Evolutionary conservation across 306 rosid species (phyloP), one percentile per base, ranked within the genome.

Genomic region (Quercus berberidifolia): DNA sequence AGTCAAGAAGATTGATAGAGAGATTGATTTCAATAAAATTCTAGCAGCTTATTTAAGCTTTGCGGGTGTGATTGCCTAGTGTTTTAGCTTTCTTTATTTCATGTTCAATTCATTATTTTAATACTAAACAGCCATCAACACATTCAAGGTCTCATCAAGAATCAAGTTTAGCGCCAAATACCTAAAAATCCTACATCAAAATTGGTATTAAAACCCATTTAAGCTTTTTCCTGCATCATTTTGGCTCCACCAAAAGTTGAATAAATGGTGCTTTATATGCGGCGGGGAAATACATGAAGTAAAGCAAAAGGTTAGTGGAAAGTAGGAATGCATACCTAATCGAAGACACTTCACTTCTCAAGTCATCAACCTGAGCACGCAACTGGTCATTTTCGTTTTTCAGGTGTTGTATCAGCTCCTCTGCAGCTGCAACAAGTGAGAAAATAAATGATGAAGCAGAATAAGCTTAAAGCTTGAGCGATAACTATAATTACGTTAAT

Each of bases 381-480:
- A 95, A 76, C 81, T 80, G 69, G 59, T 90, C 92, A 58, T 89
- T 93, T 82, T 95, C 91, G 12, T 26, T 83, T 79, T 64, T 86
- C 71, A 91, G 84, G 83, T 95, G 92, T 67, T 93, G 88, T 35
- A 91, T 89, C 78, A 86, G 79, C 78, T 90, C 92, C 81, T 95
- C 98, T 3, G 94, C 89, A 74, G 88, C 99, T 95, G 94, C 38
- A 83, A 85, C 64, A 75, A 17, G 5, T n/a, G 26, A 73, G 43
- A 46, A 75, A 58, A 10, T 15, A n/a, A 63, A 70, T 76, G 59
- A 72, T 43, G 51, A 21, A 74, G 25, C 17, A 8, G 5, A 62
- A 77, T 56, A 82, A 56, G 54, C 71, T 59, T 18, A 62, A 63
- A 83, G 55, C 41, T 58, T 12, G 28, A 73, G 78, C 31, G 8